Base-by-base conservation (phyloP, 257 asterid species). In the Salvia miltiorrhiza region DNA sequence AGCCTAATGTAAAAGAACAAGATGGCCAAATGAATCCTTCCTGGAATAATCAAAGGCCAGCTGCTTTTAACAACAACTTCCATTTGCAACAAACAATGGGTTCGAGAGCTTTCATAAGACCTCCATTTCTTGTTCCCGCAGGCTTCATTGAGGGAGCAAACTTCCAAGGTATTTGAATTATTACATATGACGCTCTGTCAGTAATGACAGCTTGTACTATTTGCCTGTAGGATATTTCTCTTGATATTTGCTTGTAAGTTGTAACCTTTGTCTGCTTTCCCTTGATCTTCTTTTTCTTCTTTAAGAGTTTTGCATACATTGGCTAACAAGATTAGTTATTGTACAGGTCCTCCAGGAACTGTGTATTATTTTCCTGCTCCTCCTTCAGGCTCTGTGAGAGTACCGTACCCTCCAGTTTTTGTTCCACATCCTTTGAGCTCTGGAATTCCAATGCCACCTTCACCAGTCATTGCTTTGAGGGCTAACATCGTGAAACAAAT, bases 331-430 rank as follows among this genome's bases (percentile, higher is more conserved):
- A 30, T 53, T 41, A 16, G 49, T 63, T 71, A 45, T 78, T 63
- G 26, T 69, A 56, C 85, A 92, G 96, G 95, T 82, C 90, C 86
- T 67, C 87, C 86, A 13, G 95, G 96, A 68, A 74, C 87, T 67
- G 63, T 88, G 63, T 85, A 70, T 71, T 84, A 74, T 80, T 60
- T 82, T 50, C 90, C 86, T 74, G 81, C 86, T 72, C 82, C 79
- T 45, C 87, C 92, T 63, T 76, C 90, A 19, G 89, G 92, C 71
- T 63, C 82, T 67, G 80, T 83, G 44, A 84, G 93, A 73, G 73
- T 77, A 69, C 93, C 93, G 63, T 86, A 81, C 68, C 85, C 89
- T 50, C 93, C 96, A 52, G 62, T 66, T 77, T 60, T 85, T 24
- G 70, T 83, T 75, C 90, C 82, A 45, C 87, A 76, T 76, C 86